Evolutionary conservation across 2,329 filamentous ascomycete genomes (phyloP).

Genomic region (Cladosporium oxysporum): DNA sequence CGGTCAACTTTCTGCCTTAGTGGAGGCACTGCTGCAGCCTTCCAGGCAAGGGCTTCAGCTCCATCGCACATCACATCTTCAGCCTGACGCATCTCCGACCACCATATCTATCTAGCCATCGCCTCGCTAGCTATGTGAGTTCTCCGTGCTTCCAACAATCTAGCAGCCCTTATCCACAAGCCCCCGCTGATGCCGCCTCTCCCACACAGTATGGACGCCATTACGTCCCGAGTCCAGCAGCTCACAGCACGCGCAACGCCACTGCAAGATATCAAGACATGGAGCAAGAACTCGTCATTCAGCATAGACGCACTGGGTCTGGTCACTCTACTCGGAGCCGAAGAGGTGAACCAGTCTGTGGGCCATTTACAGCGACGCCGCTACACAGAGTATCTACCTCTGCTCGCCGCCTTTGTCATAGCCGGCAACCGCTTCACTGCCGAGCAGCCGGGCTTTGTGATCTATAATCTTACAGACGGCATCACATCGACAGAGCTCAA

Average conservation of each 20-base stretch:
- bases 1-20: not conserved
- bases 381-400: slow-evolving; percentile 23
- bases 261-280: not conserved
- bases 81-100: not conserved
- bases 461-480: slow-evolving; percentile 24
- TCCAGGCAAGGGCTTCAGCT: not conserved
- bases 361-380: slow-evolving; percentile 19
- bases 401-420: slow-evolving; percentile 22
- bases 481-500: slow-evolving; percentile 22
- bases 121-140: not conserved
- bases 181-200: slow-evolving; percentile 1
- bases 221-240: not conserved
- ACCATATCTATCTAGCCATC: not conserved
- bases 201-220: slow-evolving; percentile 5
- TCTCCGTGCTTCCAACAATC: not conserved
- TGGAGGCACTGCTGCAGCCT: not conserved
- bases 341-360: slow-evolving; percentile 21
- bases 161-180: not conserved
- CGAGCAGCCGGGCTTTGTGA: slow-evolving; percentile 20
- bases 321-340: slow-evolving; percentile 23
- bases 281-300: slow-evolving; percentile 12
- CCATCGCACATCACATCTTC: not conserved
- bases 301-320: slow-evolving; percentile 24
- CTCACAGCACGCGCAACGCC: not conserved
- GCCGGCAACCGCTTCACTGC: slow-evolving; percentile 21